Conservation (phyloP, 2,329 filamentous ascomycete genomes). For the Aspergillus costaricaensis region DNA sequence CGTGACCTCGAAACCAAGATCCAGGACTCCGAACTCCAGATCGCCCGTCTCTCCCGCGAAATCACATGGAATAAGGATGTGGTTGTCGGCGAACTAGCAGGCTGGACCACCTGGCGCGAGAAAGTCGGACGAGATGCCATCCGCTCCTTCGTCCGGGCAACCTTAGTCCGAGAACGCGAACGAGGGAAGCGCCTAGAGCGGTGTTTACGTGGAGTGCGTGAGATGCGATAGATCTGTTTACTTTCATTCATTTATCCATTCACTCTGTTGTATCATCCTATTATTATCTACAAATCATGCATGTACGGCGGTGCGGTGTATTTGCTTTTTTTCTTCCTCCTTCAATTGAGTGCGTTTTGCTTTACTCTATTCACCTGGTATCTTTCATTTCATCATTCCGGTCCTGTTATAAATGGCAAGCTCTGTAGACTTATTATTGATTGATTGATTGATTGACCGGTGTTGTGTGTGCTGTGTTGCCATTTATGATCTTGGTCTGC, state of each 20-base stretch:
- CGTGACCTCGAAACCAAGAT: conserved; percentile 84
- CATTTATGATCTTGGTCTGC: not conserved
- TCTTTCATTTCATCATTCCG: not conserved
- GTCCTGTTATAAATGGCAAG: not conserved
- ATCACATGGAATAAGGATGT: conserved; percentile 90
- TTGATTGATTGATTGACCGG: not conserved
- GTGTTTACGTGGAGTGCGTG: conserved; percentile 66
- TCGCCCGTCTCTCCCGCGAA: conserved; percentile 74
- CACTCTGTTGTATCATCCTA: not conserved
- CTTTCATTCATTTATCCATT: no score
- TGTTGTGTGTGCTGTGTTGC: not conserved
- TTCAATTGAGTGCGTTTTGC: not conserved
- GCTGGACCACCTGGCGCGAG: conserved; percentile 89
- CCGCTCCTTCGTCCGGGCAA: conserved; percentile 71
- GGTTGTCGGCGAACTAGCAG: conserved; percentile 85
- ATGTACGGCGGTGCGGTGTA: not conserved
- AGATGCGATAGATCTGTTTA: conserved; percentile 15
- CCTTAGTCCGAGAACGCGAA: conserved; percentile 78
- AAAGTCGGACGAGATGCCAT: conserved; percentile 74
- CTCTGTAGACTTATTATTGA: not conserved
- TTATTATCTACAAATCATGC: not conserved
- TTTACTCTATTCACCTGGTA: not conserved
- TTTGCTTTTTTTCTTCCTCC: not conserved
- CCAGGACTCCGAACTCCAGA: conserved; percentile 67
- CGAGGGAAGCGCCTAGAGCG: conserved; percentile 78